Percentiles rank a stretch among this genome's conserved stretches.
Evolutionary conservation across 768 basidiomycete species (phyloP).

Genomic region (Pleurotus salmoneostramineus): DNA sequence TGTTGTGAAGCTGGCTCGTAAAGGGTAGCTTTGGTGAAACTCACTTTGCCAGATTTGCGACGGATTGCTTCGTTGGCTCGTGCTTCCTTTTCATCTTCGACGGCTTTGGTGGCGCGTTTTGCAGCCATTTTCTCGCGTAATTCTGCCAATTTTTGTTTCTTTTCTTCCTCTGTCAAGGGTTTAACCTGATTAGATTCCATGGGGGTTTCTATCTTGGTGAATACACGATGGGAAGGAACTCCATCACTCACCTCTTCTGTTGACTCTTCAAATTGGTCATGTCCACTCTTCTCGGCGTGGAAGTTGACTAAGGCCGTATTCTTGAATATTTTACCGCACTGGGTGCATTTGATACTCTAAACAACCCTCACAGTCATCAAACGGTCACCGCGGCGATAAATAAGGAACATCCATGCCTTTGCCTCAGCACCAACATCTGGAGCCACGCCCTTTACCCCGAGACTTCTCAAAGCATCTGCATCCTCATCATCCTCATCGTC

Average conservation of each 20-base stretch:
- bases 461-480: conserved; percentile 52
- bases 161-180: conserved; percentile 94
- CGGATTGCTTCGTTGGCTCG: conserved; percentile 75
- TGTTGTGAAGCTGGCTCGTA: background rate
- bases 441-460: conserved; percentile 33
- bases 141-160: conserved; percentile 74
- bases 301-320: conserved; percentile 87
- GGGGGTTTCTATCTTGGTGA: background rate
- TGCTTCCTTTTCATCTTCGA: conserved; percentile 68
- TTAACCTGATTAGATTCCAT: conserved; percentile 58
- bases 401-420: conserved; percentile 40
- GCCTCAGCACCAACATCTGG: conserved; percentile 47
- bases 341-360: conserved; percentile 79
- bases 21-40: conserved; percentile 7
- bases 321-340: conserved; percentile 83
- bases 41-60: conserved; percentile 80
- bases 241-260: conserved; percentile 70
- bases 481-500: conserved; percentile 68
- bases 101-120: conserved; percentile 72
- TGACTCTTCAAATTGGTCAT: conserved; percentile 94
- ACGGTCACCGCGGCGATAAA: background rate
- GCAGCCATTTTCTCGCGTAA: conserved; percentile 74
- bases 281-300: conserved; percentile 93
- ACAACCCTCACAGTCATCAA: background rate
- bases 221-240: background rate